phyloP scores from a whole-genome alignment of 108 stramenopile genomes.

The Cylindrotheca closterium region DNA sequence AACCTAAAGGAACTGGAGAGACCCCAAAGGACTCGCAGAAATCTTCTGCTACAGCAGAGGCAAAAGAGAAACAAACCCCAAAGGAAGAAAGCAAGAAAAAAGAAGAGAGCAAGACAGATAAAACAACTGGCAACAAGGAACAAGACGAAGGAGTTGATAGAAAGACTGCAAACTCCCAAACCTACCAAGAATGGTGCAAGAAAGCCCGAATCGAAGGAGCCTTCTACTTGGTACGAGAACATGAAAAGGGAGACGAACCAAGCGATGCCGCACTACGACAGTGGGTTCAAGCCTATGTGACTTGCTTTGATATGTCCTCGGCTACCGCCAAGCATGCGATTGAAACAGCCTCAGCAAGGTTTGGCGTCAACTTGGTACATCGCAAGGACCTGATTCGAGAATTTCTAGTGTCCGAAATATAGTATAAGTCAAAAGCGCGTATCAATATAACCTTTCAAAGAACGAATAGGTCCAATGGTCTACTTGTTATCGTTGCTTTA shows the following conservation, averaged over 20 bases:
- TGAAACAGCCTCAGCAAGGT: conserved; percentile 40
- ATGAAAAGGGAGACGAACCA: conserved; percentile 26
- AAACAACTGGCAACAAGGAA: too few relatives aligned
- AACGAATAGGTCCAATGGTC: too few relatives aligned
- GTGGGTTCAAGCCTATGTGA: conserved; percentile 46
- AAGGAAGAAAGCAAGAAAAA: conserved; percentile 7
- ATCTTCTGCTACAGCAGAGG: too few relatives aligned
- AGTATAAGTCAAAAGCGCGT: too few relatives aligned
- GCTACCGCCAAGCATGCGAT: conserved; percentile 50
- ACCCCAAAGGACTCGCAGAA: too few relatives aligned
- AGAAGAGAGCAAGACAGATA: conserved; percentile 3
- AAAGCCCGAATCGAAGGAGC: not conserved
- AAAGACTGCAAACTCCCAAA: too few relatives aligned
- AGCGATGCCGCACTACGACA: conserved; percentile 34
- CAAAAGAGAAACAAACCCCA: conserved; percentile 1
- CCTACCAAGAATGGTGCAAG: not conserved
- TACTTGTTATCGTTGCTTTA: too few relatives aligned
- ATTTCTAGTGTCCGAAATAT: conserved; percentile 36
- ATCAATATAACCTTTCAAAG: too few relatives aligned
- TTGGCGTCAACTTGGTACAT: conserved; percentile 33
- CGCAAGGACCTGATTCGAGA: conserved; percentile 34
- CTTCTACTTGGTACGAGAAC: not conserved
- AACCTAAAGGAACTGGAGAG: not conserved
- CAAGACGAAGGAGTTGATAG: too few relatives aligned
- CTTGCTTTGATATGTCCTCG: conserved; percentile 41